These are phyloP conservation scores for Hypoxylon sp. DNA, from an alignment of 2,329 filamentous ascomycete genomes.

Conservation along the genomic window DNA sequence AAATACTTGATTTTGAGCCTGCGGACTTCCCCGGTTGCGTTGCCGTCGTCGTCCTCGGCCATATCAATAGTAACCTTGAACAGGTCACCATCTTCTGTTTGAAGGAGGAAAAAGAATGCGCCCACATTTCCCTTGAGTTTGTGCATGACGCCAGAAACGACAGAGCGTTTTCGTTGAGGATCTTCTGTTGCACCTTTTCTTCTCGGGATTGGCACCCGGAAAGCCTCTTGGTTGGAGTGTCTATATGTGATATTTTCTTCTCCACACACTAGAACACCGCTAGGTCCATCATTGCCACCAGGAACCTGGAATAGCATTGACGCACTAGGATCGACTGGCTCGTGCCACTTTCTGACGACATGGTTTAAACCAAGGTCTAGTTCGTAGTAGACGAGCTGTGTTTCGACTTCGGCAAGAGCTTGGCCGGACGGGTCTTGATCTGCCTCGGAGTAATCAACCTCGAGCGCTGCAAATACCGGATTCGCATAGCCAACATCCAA, in stretches of 20 bases:
- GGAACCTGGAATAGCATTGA: slow-evolving; percentile 95
- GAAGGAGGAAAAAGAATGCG: slow-evolving; percentile 96
- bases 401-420: slow-evolving; percentile 86
- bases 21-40: slow-evolving; percentile 84
- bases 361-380: slow-evolving; percentile 97
- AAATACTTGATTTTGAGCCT: slow-evolving; percentile 96
- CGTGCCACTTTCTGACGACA: slow-evolving; percentile 96
- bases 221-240: slow-evolving; percentile 94
- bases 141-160: slow-evolving; percentile 95
- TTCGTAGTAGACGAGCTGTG: slow-evolving; percentile 96
- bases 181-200: slow-evolving; percentile 91
- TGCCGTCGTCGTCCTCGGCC: slow-evolving; percentile 83
- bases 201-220: slow-evolving; percentile 89
- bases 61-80: slow-evolving; percentile 98
- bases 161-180: slow-evolving; percentile 87
- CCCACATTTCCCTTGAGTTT: slow-evolving; percentile 86
- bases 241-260: slow-evolving; percentile 96
- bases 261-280: slow-evolving; percentile 93
- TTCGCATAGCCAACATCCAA: slow-evolving; percentile 98
- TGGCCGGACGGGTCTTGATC: slow-evolving; percentile 92
- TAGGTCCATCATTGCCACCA: slow-evolving; percentile 92
- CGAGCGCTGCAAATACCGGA: slow-evolving; percentile 93
- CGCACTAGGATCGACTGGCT: slow-evolving; percentile 90
- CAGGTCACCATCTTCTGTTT: slow-evolving; percentile 97
- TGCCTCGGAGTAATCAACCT: slow-evolving; percentile 91